Conservation (phyloP, 768 basidiomycete genomes). For the Boletellus sp. region DNA sequence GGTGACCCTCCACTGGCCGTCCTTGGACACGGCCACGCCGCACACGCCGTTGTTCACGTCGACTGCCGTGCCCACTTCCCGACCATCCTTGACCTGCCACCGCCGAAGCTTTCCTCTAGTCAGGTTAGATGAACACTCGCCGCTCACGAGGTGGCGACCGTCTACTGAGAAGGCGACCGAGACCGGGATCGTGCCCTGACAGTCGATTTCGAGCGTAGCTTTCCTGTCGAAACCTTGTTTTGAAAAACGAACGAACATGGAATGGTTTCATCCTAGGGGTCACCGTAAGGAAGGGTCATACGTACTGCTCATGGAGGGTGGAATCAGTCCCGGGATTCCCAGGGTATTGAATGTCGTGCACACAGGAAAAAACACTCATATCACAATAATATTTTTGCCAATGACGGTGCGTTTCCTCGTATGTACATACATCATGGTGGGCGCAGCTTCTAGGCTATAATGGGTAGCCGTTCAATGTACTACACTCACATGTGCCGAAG, state of each 20-base stretch:
- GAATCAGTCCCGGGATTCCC: too few relatives aligned
- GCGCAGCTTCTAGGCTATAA: too few relatives aligned
- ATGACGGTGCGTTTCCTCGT: too few relatives aligned
- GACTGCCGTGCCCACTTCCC: background rate
- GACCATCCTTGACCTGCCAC: background rate
- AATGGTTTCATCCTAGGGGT: background rate
- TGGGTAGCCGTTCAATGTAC: too few relatives aligned
- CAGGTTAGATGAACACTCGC: background rate
- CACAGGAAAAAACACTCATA: too few relatives aligned
- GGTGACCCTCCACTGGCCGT: slow-evolving; percentile 8
- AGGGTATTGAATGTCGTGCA: too few relatives aligned
- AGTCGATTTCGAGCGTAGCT: slow-evolving; percentile 7
- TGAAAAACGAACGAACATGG: background rate
- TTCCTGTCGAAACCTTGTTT: background rate
- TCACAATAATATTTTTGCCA: too few relatives aligned
- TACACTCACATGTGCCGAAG: too few relatives aligned
- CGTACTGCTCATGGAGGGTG: too few relatives aligned
- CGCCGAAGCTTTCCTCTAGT: background rate
- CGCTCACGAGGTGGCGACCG: slow-evolving; percentile 5
- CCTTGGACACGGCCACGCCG: slow-evolving; percentile 4
- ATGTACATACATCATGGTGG: too few relatives aligned
- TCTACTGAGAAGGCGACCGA: slow-evolving; percentile 5
- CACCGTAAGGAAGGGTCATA: too few relatives aligned
- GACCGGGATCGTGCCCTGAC: background rate
- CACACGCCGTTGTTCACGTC: background rate